phyloP scores from a whole-genome alignment of 768 basidiomycete species.

The Mycena indigotica region DNA sequence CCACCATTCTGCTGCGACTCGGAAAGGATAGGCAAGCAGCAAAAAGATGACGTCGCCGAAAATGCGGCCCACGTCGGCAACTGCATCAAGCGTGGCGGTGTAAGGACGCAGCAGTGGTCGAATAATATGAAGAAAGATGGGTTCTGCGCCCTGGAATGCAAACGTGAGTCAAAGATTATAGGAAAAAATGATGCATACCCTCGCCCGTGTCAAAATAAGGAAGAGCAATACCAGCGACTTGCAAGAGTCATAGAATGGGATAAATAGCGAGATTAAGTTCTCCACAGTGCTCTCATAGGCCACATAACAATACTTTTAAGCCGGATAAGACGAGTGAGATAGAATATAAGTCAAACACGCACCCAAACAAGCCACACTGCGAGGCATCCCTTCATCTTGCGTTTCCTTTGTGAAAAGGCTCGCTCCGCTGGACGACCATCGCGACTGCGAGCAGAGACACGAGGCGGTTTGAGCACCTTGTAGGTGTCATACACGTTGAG shows the following conservation, averaged over 20 bases:
- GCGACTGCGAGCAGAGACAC: conserved; percentile 48
- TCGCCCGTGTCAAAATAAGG: conserved; percentile 72
- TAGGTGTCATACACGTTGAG: conserved; percentile 83
- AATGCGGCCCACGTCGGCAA: conserved; percentile 61
- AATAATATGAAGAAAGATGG: conserved; percentile 77
- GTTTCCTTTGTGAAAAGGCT: conserved; percentile 74
- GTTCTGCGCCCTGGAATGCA: conserved; percentile 75
- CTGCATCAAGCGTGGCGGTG: conserved; percentile 60
- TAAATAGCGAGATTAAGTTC: conserved; percentile 62
- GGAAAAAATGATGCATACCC: conserved; percentile 48
- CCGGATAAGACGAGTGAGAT: conserved; percentile 7
- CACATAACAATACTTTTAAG: conserved; percentile 62
- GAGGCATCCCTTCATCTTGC: conserved; percentile 82
- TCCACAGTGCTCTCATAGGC: conserved; percentile 71
- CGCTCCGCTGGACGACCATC: conserved; percentile 65
- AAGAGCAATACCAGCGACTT: conserved; percentile 75
- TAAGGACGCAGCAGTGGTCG: conserved; percentile 82
- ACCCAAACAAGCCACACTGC: conserved; percentile 90
- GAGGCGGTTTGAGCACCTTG: conserved; percentile 76
- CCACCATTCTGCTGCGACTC: conserved; percentile 40
- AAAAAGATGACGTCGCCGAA: conserved; percentile 64
- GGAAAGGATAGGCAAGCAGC: conserved; percentile 42
- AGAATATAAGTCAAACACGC: conserved; percentile 27
- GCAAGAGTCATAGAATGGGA: conserved; percentile 84
- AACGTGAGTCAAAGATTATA: background rate